phyloP scores from a whole-genome alignment of 768 basidiomycete genomes.

The Termitomyces titanicus region DNA sequence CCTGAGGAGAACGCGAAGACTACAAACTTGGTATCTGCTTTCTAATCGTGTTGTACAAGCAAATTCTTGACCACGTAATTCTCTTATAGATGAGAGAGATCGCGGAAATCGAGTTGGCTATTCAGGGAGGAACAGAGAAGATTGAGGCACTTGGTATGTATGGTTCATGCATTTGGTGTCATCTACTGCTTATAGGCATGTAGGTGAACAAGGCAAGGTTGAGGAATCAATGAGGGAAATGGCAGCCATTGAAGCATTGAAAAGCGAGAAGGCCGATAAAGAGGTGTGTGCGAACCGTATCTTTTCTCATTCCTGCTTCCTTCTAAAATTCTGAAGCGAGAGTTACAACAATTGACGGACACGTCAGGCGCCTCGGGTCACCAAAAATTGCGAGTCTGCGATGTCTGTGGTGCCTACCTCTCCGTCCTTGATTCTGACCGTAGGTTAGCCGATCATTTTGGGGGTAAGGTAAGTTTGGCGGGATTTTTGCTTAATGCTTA shows the following conservation, averaged over 20 bases:
- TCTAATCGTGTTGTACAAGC: background rate
- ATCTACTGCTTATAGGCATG: constrained; percentile 12
- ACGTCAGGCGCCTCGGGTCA: constrained; percentile 99
- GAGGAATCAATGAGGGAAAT: constrained; percentile 99
- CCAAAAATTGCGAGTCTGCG: constrained; percentile 99
- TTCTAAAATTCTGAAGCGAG: constrained; percentile 54
- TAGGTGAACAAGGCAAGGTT: constrained; percentile 98
- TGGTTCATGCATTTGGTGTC: constrained; percentile 16
- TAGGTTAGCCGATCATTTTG: constrained; percentile 98
- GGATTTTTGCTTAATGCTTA: constrained; percentile 14
- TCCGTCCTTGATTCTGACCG: constrained; percentile 98
- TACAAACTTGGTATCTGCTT: constrained; percentile 74
- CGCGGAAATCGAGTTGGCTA: constrained; percentile 97
- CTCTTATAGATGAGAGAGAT: constrained; percentile 89
- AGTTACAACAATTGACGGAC: constrained; percentile 93
- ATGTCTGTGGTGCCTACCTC: constrained; percentile 99
- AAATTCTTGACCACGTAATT: background rate
- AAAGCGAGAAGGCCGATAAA: constrained; percentile 93
- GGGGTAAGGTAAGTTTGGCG: constrained; percentile 79
- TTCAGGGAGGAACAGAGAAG: constrained; percentile 98
- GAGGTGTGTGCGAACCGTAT: constrained; percentile 54
- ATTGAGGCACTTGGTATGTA: constrained; percentile 84
- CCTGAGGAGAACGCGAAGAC: constrained; percentile 99
- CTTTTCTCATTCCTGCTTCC: constrained; percentile 3
- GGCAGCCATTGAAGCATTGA: constrained; percentile 95